Conservation (phyloP, 1,284 basidiomycete species). For the Rhodotorula sp. region DNA sequence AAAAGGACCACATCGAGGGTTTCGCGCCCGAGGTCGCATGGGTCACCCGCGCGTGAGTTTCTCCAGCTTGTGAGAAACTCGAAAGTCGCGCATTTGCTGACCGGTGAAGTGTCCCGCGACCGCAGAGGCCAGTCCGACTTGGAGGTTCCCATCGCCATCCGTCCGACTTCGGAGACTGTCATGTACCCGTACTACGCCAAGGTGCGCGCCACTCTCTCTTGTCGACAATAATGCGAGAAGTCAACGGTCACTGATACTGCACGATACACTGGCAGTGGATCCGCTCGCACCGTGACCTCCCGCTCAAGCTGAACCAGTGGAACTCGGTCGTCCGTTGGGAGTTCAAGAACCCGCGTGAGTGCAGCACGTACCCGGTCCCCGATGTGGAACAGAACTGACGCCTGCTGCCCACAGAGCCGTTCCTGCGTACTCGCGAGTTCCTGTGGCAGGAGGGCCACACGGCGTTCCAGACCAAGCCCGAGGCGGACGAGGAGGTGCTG, state of each 20-base stretch:
- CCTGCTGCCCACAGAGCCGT: constrained; percentile 65
- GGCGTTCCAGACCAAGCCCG: constrained; percentile 80
- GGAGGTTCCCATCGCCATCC: constrained; percentile 96
- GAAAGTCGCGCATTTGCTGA: no score
- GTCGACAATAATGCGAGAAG: neutral
- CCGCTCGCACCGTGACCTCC: constrained; percentile 93
- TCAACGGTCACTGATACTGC: constrained; percentile 63
- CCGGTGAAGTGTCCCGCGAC: no score
- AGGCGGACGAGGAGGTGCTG: constrained; percentile 87
- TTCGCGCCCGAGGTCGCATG: constrained; percentile 99
- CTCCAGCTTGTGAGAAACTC: no score
- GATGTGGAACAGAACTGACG: neutral
- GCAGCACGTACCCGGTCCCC: neutral
- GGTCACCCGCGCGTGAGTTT: constrained; percentile 94
- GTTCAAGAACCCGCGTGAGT: constrained; percentile 94
- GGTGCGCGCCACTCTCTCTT: constrained; percentile 22
- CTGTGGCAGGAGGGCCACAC: constrained; percentile 99
- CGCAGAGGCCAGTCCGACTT: constrained; percentile 83
- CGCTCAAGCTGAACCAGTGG: constrained; percentile 98
- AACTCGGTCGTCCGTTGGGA: constrained; percentile 99
- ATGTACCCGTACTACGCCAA: constrained; percentile 49
- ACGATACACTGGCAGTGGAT: constrained; percentile 64
- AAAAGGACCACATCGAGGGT: constrained; percentile 99
- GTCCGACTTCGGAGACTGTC: constrained; percentile 81
- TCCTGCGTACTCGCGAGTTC: constrained; percentile 98